Evolutionary conservation across 2,329 filamentous ascomycete species (phyloP), one percentile per base, ranked within the genome.

Genomic region (Ascocoryne sarcoides): DNA sequence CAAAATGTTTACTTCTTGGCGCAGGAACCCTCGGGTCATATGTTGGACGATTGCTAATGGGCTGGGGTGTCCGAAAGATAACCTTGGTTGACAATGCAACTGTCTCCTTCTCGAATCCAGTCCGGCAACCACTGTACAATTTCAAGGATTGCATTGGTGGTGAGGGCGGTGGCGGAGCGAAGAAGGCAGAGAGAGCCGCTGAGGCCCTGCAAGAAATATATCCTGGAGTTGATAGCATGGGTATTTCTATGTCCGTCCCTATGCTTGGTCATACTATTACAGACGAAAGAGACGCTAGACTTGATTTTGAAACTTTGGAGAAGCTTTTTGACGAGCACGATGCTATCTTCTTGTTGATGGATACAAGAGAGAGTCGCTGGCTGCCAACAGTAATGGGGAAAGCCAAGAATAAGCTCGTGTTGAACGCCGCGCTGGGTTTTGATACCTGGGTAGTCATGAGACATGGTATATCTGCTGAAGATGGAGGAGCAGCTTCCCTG

Each of bases 391-490:
- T 98, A 12, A 95, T 98, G 81, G 90, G 84, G 30, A 98, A 96
- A 63, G 82, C 89, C 3, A 76, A 81, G 2, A 84, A 83, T 23
- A 98, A 98, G 66, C 86, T 96, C 48, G 90, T 98, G 17, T 82
- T 98, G 75, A 98, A 96, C 61, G 88, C 90, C 5, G 92, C 92
- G 2, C 72, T 98, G 3, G 92, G 92, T 0, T 98, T 98, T 57
- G 92, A 98, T 63, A 92, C 88, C 0, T 98, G 86, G 55, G 88
- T 98, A 2, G 88, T 95, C 26, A 96, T 98, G 92, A 78, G 92
- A 42, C 92, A 98, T 61, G 92, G 92, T 1, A 70, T 86, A 4
- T 74, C 77, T 51, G 68, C 70, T 3, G 60, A 64, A 31, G 66
- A 70, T 37, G 68, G 74, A 9, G 70, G 65, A n/a, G 69, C 76